Evolutionary conservation across 2,329 filamentous ascomycete genomes (phyloP), one percentile per base, ranked within the genome.

Genomic region (Ophiobolus disseminans): DNA sequence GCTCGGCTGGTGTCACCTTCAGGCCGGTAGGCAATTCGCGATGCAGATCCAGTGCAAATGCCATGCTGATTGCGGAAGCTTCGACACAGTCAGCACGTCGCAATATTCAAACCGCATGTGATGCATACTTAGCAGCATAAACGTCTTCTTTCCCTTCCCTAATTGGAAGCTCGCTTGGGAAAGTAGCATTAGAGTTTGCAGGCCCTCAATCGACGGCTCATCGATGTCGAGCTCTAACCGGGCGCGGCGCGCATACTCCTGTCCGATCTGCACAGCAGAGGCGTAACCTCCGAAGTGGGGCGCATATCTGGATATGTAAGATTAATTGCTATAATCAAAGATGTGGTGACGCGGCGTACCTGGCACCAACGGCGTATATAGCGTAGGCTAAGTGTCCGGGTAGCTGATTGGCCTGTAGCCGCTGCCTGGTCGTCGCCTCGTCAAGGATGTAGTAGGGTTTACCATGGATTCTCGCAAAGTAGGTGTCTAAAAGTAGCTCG

Each of bases 401-500:
- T 9, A 93, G 74, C 62, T 89, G 86, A 39, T 86, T 86, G 8
- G 86, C 73, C 58, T 89, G 86, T 54, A 91, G 75, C 19, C 86
- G 81, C 72, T 92, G 89, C 46, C 90, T 82, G 8, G 89, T 86
- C 0, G 82, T 84, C 0, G 86, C 79, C 72, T 96, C 90, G 65
- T 95, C 90, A 3, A 96, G 78, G 41, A 95, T 86, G 64, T 89
- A 85, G 58, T 88, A 94, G 1, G 90, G 89, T 65, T 91, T 93
- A 40, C 87, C 88, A 68, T 96, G 90, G 30, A 92, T 84, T 40
- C 88, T 83, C 17, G 80, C 76, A 68, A 96, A 95, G 70, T 92
- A 96, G 5, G 86, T 87, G 63, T 95, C 87, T 22, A 95, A 76
- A 21, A 91, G 76, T 1, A 81, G 75, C 62, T 89, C 86, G 1